Base-by-base conservation (phyloP, 208 protist genomes). In the Wallacemonas sp. region DNA sequence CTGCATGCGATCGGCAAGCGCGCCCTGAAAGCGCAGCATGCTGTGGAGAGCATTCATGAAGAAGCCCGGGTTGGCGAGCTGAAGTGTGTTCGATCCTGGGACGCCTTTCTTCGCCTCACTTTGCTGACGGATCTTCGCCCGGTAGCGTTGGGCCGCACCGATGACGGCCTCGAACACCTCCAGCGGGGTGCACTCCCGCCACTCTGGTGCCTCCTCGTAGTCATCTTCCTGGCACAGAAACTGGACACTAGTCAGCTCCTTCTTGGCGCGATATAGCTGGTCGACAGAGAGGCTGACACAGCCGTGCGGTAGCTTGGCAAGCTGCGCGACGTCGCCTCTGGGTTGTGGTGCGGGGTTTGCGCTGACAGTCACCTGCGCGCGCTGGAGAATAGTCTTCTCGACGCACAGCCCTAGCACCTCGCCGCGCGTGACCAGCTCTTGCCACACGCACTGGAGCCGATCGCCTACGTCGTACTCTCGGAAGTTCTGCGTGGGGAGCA, bases 11-110 rank as follows among this genome's bases (percentile, higher is more conserved):
- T 73, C 76, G 12, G 30, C 64, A 59, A 81, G 76, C 1, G 54
- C 57, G 2, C 33, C 21, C n/a, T 60, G 27, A 38, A 89, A 69
- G 37, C 83, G 79, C 54, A 89, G 68, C 38, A 89, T 42, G 12
- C 21, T 24, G 36, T 70, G 53, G 15, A 79, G n/a, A 1, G 70
- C 38, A 54, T 71, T 58, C 66, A 81, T 79, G 53, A 80, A 71
- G 42, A 63, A 50, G 39, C 53, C 66, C 5, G 62, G 33, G 54
- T 68, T 10, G 19, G 15, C 57, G 10, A 37, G n/a, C 19, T 22
- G 26, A 26, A 34, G 24, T 21, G 33, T 44, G 2, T 1, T 46
- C 6, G 3, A 1, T 1, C 6, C 15, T 8, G 15, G 29, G 15
- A 10, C 36, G 15, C 46, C 39, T 6, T 59, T 57, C 60, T 69